phyloP scores from a whole-genome alignment of 768 basidiomycete genomes.

The Termitomyces sp. region DNA sequence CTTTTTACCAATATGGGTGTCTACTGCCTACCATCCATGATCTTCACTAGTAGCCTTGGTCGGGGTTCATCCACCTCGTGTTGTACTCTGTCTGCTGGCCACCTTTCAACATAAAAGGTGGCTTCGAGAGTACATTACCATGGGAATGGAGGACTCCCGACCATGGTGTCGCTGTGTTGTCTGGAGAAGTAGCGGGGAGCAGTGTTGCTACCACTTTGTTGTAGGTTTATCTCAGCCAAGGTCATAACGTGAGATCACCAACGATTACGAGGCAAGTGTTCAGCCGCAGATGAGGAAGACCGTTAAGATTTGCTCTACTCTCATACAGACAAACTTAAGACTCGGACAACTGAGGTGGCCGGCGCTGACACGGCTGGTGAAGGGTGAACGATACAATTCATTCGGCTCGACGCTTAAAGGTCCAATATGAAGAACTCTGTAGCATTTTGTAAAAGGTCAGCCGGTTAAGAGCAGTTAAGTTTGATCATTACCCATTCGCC shows the following conservation, averaged over 20 bases:
- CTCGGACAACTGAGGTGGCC: too few relatives aligned
- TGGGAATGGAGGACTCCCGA: slow-evolving; percentile 4
- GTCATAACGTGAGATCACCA: not conserved
- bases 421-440: not conserved
- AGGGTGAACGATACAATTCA: not conserved
- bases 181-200: slow-evolving; percentile 1
- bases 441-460: not conserved
- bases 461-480: not conserved
- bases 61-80: slow-evolving; percentile 1
- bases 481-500: not conserved
- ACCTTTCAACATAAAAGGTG: not conserved
- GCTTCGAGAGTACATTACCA: slow-evolving; percentile 2
- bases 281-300: too few relatives aligned
- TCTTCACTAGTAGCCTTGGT: not conserved
- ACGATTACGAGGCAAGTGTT: not conserved
- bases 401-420: not conserved
- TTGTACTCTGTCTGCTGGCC: slow-evolving; percentile 2
- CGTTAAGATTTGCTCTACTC: not conserved
- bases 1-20: not conserved
- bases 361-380: not conserved
- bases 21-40: not conserved
- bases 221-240: not conserved
- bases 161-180: not conserved
- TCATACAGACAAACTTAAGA: not conserved
- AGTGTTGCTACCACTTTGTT: not conserved